These are phyloP conservation scores for Penium margaritaceum DNA, from an alignment of 139 green algal genomes.

Conservation along the genomic window DNA sequence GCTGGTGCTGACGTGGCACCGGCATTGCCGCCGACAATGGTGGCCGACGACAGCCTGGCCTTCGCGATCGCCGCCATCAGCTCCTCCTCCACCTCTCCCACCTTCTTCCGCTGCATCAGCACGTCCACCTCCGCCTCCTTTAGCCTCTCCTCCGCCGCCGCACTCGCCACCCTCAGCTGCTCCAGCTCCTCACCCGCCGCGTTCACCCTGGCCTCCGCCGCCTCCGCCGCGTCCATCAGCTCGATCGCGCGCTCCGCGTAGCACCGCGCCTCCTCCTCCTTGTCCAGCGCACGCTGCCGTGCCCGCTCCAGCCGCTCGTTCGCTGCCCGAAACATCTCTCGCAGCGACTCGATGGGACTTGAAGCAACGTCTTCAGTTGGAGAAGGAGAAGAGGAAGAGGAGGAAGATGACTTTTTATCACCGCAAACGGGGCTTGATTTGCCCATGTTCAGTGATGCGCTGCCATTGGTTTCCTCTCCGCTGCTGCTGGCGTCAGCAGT, in stretches of 20 bases:
- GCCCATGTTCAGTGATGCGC: no score
- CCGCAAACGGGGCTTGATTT: no score
- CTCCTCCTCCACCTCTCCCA: background rate
- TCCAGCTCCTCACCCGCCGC: no score
- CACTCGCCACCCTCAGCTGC: no score
- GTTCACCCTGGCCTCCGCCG: slow-evolving; percentile 1
- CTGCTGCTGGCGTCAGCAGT: no score
- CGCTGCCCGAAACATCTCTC: slow-evolving; percentile 15
- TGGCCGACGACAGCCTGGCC: background rate
- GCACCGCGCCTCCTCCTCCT: slow-evolving; percentile 29
- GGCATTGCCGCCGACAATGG: background rate
- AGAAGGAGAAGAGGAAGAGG: no score
- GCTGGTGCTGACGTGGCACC: no score
- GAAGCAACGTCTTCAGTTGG: no score
- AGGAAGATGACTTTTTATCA: no score
- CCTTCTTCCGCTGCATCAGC: background rate
- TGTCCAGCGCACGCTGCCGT: background rate
- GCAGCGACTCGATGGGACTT: no score
- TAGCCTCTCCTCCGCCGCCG: slow-evolving; percentile 10
- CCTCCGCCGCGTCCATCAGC: slow-evolving; percentile 15
- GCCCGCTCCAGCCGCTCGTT: slow-evolving; percentile 27
- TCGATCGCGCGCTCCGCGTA: slow-evolving; percentile 31
- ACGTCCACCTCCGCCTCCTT: background rate
- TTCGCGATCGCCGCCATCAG: slow-evolving; percentile 19
- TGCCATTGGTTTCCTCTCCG: no score